Conservation (phyloP, 2,329 filamentous ascomycete species). For the Karstenula rhodostoma region DNA sequence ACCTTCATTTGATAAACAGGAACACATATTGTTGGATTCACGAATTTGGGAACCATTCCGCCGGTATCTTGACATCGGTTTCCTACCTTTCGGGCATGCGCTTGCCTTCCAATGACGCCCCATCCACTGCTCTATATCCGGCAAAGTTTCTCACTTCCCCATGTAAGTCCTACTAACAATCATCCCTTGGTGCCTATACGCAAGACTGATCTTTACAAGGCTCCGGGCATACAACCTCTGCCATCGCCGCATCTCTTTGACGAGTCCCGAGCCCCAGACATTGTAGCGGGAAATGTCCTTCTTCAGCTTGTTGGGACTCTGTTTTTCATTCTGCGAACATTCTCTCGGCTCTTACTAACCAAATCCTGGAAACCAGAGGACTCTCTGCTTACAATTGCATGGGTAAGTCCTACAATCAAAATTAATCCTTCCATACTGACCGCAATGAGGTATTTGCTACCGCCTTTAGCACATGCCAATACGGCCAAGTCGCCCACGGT, state of each 20-base stretch:
- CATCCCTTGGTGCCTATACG: background rate
- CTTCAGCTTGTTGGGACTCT: slow-evolving; percentile 26
- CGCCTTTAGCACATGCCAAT: slow-evolving; percentile 30
- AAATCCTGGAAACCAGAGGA: slow-evolving; percentile 31
- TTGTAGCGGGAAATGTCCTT: slow-evolving; percentile 28
- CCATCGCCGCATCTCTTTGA: slow-evolving; percentile 6
- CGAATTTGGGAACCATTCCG: background rate
- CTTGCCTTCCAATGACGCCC: background rate
- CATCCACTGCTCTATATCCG: background rate
- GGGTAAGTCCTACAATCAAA: slow-evolving; percentile 22
- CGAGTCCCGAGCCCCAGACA: slow-evolving; percentile 25
- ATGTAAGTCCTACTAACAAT: background rate
- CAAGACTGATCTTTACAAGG: background rate
- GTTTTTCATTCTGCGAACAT: slow-evolving; percentile 29
- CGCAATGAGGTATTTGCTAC: slow-evolving; percentile 22
- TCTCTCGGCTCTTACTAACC: slow-evolving; percentile 26
- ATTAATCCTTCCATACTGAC: background rate
- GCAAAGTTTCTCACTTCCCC: slow-evolving; percentile 9
- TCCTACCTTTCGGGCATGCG: background rate
- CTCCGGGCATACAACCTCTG: background rate
- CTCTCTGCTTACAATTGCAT: slow-evolving; percentile 24
- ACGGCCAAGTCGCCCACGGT: slow-evolving; percentile 29
- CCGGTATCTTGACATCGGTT: background rate
- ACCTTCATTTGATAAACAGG: background rate
- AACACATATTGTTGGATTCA: background rate